Evolutionary conservation across 306 rosid genomes (phyloP), one percentile per base, ranked within the genome.

Genomic region (Prunus persica): DNA sequence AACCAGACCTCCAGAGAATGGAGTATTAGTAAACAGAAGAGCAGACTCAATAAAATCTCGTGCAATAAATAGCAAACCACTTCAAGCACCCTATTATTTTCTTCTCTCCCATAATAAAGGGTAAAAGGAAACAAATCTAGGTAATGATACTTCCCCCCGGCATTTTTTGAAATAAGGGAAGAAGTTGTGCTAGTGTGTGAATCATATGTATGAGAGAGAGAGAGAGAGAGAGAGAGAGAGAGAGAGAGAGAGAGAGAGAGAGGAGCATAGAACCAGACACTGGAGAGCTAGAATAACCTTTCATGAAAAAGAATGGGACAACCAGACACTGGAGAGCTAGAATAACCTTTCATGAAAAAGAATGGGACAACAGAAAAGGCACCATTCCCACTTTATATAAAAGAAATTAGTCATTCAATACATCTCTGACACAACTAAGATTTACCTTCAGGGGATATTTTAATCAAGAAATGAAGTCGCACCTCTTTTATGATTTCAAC

Each of bases 11-110:
- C 64, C 12, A 49, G 24, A 22, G 64, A 50, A 10, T n/a, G 64
- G 41, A 57, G 19, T 65, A 32, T 11, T 15, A 50, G 68, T 80
- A 64, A 68, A 67, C 41, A 15, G 34, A 82, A 70, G 77, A 80
- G 71, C 60, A 55, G 66, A 80, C 52, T n/a, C 25, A 47, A 67
- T 6, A 57, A 24, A 11, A 20, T 52, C 2, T 5, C n/a, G 18
- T 41, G 52, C 4, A 22, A 38, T 15, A 57, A 45, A 72, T 72
- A 57, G 76, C 67, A 34, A 19, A 57, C 69, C 69, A 64, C 45
- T 64, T 20, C 67, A 11, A 62, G 12, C 43, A 62, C 28, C 34
- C 41, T 34, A 60, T 2, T 51, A 18, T 5, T 51, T 2, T 51
- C 57, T 16, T 5, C 61, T n/a, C 22, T n/a, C 19, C 19, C 19